Evolutionary conservation across 1,139 yeast genomes (phyloP), one percentile per base, ranked within the genome.

Genomic region (Candida tetrigidarum): DNA sequence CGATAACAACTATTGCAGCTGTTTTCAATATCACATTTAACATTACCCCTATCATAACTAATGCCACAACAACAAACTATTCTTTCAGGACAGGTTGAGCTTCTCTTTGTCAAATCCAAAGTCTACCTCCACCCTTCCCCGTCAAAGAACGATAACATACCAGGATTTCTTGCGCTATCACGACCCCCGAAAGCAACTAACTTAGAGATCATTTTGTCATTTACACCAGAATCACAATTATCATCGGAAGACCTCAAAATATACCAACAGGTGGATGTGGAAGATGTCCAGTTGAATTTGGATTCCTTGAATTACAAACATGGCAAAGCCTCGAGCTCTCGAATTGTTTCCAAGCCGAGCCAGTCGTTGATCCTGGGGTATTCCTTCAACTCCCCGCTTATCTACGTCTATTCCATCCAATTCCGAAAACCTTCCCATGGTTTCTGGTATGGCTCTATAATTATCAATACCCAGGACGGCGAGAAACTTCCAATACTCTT

Each of bases 381-480:
- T 62, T 80, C 89, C 10, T 88, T 87, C 63, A 78, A 83, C 14
- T 62, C 84, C 19, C 76, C 84, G 1, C 63, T 90, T 9, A 66
- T 79, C 20, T 80, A 75, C 48, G 63, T 93, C 3, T 92, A 84
- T 61, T 86, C 96, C 22, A 73, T 93, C 38, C 96, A 92, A 62
- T 78, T 86, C 9, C 76, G 97, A 46, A 84, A 84, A 5, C 97
- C 98, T 2, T 82, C 91, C 1, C 69, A 78, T 18, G 95, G 97
- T 1, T 86, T 89, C 84, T 93, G 97, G 96, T 81, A 81, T 67
- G 99, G 99, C 0, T 87, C 96, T 0, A 69, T 92, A 15, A 72
- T 90, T 2, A 66, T 92, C 38, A 86, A 90, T 63, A 78, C 89
- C 4, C 78, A 81, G 50, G 83, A 80, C 42, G 87, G 85, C 40